Conservation (phyloP, 495 filamentous ascomycete species). For the Venustampulla echinocandica region DNA sequence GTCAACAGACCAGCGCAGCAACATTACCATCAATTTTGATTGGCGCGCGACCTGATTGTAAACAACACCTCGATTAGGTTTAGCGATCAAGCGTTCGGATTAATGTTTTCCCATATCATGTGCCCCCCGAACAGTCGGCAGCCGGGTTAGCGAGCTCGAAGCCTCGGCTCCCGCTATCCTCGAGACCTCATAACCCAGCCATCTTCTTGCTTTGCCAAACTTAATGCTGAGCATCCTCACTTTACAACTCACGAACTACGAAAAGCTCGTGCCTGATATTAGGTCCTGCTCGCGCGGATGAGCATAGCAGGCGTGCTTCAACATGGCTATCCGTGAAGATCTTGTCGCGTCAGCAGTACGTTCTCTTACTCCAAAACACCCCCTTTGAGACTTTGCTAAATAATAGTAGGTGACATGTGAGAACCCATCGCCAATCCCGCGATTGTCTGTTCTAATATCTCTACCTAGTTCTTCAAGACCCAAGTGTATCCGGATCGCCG, state of each 20-base stretch:
- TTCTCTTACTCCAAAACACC: no score
- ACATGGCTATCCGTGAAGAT: conserved; percentile 77
- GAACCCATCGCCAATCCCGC: conserved; percentile 10
- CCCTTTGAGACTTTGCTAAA: conserved; percentile 24
- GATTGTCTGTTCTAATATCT: conserved; percentile 14
- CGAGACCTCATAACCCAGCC: conserved; percentile 1
- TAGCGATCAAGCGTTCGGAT: neutral
- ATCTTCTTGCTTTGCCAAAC: no score
- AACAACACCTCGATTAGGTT: no score
- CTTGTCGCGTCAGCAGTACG: conserved; percentile 73
- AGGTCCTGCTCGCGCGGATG: no score
- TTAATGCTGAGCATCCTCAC: no score
- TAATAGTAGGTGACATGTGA: conserved; percentile 45
- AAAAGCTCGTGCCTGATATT: no score
- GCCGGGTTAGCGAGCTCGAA: conserved; percentile 1
- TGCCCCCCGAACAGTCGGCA: no score
- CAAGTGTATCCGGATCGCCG: conserved; percentile 80
- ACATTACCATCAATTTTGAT: neutral
- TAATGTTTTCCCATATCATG: no score
- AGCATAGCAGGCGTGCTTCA: conserved; percentile 22
- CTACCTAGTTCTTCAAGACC: conserved; percentile 77
- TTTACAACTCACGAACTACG: no score
- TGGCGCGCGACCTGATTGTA: neutral
- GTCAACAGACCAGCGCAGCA: neutral
- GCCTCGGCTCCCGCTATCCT: conserved; percentile 15